These are phyloP conservation scores for Gracilaria domingensis DNA, from an alignment of 23 red algal genomes.

Conservation along the genomic window DNA sequence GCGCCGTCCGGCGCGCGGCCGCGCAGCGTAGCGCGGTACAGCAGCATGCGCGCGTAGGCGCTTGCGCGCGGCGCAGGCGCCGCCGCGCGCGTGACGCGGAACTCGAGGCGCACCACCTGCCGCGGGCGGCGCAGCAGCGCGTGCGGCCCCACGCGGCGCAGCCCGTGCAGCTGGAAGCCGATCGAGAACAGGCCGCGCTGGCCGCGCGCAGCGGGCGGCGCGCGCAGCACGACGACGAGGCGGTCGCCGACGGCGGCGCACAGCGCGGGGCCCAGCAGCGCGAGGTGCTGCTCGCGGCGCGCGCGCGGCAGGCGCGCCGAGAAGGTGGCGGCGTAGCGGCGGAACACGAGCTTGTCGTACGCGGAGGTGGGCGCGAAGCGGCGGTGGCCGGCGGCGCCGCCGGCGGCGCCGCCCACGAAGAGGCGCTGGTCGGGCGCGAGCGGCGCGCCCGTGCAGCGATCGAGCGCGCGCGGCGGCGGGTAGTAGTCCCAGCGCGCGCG, in stretches of 20 bases:
- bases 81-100: conserved; percentile 7
- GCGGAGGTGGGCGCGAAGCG: conserved; percentile 24
- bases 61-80: background rate
- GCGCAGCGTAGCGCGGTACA: conserved; percentile 17
- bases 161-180: background rate
- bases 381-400: background rate
- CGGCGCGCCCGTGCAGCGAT: conserved; percentile 32
- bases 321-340: conserved; percentile 24
- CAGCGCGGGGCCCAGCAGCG: conserved; percentile 35
- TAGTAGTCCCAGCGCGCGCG: conserved; percentile 29
- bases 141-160: background rate
- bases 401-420: background rate
- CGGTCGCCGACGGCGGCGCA: conserved; percentile 41
- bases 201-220: background rate
- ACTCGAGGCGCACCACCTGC: conserved; percentile 1
- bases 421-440: conserved; percentile 11
- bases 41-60: conserved; percentile 9
- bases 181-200: background rate
- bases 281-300: conserved; percentile 10
- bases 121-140: background rate
- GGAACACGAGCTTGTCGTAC: conserved; percentile 36
- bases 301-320: background rate
- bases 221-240: conserved; percentile 38
- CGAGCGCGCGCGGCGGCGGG: background rate
- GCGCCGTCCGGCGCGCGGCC: conserved; percentile 1